A percentile compares a stretch with the other conserved stretches of the same genome.
phyloP scores from a whole-genome alignment of 106 monocot species.

The Allium sativum region DNA sequence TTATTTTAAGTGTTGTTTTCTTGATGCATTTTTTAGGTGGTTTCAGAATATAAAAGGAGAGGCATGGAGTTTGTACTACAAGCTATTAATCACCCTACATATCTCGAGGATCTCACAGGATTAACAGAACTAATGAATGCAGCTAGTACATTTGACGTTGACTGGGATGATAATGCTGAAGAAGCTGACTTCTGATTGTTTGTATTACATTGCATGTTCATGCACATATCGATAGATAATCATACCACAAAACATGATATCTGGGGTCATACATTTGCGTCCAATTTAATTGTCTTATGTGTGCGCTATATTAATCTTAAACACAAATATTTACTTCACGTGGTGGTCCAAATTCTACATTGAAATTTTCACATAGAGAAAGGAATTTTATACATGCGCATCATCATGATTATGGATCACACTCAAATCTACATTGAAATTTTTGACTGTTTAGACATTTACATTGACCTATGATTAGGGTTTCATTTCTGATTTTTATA shows the following conservation, averaged over 20 bases:
- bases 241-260: neutral
- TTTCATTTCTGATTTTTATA: too few relatives aligned
- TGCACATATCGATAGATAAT: neutral
- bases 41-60: conserved; percentile 74
- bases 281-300: too few relatives aligned
- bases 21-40: conserved; percentile 45
- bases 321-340: too few relatives aligned
- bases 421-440: too few relatives aligned
- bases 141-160: conserved; percentile 41
- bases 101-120: conserved; percentile 90
- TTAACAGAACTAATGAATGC: conserved; percentile 76
- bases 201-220: neutral
- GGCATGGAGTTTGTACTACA: conserved; percentile 74
- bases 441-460: too few relatives aligned
- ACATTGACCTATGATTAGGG: too few relatives aligned
- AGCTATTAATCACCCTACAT: conserved; percentile 81
- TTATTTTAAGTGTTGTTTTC: neutral
- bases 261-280: neutral
- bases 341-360: too few relatives aligned
- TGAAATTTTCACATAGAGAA: too few relatives aligned
- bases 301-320: too few relatives aligned
- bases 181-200: conserved; percentile 18
- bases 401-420: too few relatives aligned
- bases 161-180: conserved; percentile 58
- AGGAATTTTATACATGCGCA: too few relatives aligned